phyloP scores from a whole-genome alignment of 2,329 filamentous ascomycete species.

The Bipolaris sorokiniana region DNA sequence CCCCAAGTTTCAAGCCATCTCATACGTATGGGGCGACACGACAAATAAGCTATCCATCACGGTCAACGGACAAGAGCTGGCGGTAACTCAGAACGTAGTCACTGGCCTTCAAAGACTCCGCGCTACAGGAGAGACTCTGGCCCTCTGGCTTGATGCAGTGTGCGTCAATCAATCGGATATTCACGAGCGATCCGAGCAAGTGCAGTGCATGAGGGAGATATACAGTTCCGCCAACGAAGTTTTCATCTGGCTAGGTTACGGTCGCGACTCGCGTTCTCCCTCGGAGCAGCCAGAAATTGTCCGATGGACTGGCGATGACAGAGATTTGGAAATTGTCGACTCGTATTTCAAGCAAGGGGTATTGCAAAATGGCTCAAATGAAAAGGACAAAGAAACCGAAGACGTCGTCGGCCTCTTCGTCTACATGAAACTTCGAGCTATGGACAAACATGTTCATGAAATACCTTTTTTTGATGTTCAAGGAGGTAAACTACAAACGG shows the following conservation, averaged over 20 bases:
- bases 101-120: conserved; percentile 2
- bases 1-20: conserved; percentile 5
- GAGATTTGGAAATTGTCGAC: neutral
- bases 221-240: conserved; percentile 8
- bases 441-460: neutral
- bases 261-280: neutral
- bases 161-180: conserved; percentile 24
- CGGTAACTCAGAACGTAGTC: conserved; percentile 1
- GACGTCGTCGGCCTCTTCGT: conserved; percentile 8
- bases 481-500: neutral
- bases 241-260: conserved; percentile 9
- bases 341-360: neutral
- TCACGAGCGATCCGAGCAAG: conserved; percentile 11
- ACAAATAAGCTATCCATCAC: neutral
- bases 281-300: neutral
- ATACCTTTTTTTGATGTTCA: conserved; percentile 7
- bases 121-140: neutral
- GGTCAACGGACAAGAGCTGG: neutral
- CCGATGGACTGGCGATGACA: neutral
- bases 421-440: conserved; percentile 1
- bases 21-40: conserved; percentile 7
- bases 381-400: neutral
- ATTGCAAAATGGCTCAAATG: neutral
- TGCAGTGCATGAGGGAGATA: conserved; percentile 18
- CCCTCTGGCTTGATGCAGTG: conserved; percentile 15